Conservation (phyloP, 169 alveolate genomes). For the Cryptosporidium sp. region DNA sequence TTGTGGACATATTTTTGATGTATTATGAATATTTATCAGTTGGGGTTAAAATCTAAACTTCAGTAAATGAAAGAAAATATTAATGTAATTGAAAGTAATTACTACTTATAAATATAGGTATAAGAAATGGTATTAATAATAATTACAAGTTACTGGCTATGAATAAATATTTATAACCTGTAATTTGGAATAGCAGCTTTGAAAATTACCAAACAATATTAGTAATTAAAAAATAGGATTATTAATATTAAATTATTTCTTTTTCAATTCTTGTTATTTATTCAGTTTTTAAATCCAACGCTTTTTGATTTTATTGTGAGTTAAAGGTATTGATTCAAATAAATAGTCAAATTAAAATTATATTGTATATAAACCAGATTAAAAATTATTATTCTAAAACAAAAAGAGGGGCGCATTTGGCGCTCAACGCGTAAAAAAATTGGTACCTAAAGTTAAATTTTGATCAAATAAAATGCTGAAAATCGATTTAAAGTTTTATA, state of each 20-base stretch:
- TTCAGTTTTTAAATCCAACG: too few relatives aligned
- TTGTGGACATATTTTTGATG: constrained; percentile 27
- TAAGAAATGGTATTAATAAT: too few relatives aligned
- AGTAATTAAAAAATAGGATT: not conserved
- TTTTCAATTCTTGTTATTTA: not conserved
- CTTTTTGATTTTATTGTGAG: not conserved
- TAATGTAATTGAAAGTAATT: not conserved
- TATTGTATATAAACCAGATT: too few relatives aligned
- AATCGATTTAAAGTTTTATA: too few relatives aligned
- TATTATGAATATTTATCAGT: not conserved
- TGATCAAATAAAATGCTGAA: not conserved
- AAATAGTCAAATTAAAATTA: not conserved
- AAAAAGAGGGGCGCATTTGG: not conserved
- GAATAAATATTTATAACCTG: not conserved
- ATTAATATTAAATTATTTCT: not conserved
- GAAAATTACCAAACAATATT: not conserved
- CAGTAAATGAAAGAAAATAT: too few relatives aligned
- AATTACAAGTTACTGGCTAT: not conserved
- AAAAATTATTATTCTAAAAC: not conserved
- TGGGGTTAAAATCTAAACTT: not conserved
- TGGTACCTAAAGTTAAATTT: not conserved
- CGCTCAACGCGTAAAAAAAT: constrained; percentile 8
- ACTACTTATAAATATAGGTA: not conserved
- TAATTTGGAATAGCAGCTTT: not conserved
- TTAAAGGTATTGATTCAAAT: too few relatives aligned